phyloP scores from a whole-genome alignment of 176 grass and related monocot species.

The Themeda triandra region DNA sequence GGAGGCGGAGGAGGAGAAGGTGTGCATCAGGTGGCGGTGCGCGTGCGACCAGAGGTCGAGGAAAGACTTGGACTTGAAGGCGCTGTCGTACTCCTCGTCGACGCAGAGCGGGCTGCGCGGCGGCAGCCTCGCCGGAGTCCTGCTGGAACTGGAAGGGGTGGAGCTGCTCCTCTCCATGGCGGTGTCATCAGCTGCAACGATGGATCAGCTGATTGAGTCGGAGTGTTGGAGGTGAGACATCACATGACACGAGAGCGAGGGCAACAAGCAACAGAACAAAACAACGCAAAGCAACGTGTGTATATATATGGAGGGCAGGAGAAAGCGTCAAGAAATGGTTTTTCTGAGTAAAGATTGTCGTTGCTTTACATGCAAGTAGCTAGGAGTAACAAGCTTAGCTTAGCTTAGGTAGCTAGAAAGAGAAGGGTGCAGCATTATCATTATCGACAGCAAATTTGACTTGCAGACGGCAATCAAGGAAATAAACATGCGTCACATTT shows the following conservation, averaged over 20 bases:
- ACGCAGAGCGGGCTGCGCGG: slow-evolving; percentile 39
- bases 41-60: slow-evolving; percentile 74
- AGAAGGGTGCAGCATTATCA: background rate
- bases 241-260: background rate
- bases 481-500: background rate
- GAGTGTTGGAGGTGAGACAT: background rate
- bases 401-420: background rate
- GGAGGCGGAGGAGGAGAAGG: slow-evolving; percentile 8
- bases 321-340: slow-evolving; percentile 36
- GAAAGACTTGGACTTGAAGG: slow-evolving; percentile 77
- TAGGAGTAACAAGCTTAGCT: background rate
- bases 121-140: background rate
- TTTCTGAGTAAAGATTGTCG: background rate
- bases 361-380: slow-evolving; percentile 30
- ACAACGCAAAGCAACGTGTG: background rate
- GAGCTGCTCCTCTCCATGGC: slow-evolving; percentile 17
- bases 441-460: background rate
- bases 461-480: background rate
- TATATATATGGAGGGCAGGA: background rate
- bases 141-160: background rate
- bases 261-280: background rate
- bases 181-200: slow-evolving; percentile 12
- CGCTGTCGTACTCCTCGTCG: slow-evolving; percentile 80
- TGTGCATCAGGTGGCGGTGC: slow-evolving; percentile 43
- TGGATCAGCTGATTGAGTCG: no score